phyloP scores from a whole-genome alignment of 495 filamentous ascomycete genomes.

The Aspergillus hancockii region DNA sequence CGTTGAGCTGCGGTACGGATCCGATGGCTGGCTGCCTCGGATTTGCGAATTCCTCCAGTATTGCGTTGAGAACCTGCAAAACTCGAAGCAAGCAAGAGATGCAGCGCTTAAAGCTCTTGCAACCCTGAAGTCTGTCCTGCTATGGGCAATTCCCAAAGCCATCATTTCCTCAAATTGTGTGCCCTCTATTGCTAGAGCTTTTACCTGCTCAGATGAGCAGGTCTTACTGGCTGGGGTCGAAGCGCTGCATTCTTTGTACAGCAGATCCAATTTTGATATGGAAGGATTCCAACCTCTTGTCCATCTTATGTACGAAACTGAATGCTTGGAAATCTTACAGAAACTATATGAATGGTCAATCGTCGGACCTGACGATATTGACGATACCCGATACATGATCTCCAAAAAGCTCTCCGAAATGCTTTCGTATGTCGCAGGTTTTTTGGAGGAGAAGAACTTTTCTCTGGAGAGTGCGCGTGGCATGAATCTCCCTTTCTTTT shows the following conservation, averaged over 20 bases:
- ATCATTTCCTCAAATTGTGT: slow-evolving; percentile 69
- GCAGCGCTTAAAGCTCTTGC: slow-evolving; percentile 71
- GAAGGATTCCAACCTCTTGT: slow-evolving; percentile 80
- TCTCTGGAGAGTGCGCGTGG: slow-evolving; percentile 51
- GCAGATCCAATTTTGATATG: slow-evolving; percentile 68
- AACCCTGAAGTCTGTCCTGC: slow-evolving; percentile 71
- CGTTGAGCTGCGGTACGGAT: slow-evolving; percentile 66
- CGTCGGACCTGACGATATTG: slow-evolving; percentile 75
- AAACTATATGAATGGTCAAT: slow-evolving; percentile 80
- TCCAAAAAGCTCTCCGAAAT: slow-evolving; percentile 95
- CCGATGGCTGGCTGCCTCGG: slow-evolving; percentile 84
- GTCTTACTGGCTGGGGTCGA: slow-evolving; percentile 82
- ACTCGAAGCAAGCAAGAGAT: slow-evolving; percentile 60
- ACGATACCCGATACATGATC: slow-evolving; percentile 88
- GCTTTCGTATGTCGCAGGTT: slow-evolving; percentile 79
- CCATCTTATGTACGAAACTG: slow-evolving; percentile 71
- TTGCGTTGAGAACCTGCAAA: slow-evolving; percentile 67
- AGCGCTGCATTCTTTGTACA: slow-evolving; percentile 79
- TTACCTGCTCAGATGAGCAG: slow-evolving; percentile 70
- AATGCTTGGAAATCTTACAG: slow-evolving; percentile 70
- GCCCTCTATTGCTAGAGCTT: slow-evolving; percentile 68
- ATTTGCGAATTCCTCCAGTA: slow-evolving; percentile 71
- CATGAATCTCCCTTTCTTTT: slow-evolving; percentile 71
- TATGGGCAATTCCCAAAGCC: slow-evolving; percentile 84
- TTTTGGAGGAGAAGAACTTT: slow-evolving; percentile 73